phyloP scores from a whole-genome alignment of 306 rosid genomes.

The Gynostemma pentaphyllum region DNA sequence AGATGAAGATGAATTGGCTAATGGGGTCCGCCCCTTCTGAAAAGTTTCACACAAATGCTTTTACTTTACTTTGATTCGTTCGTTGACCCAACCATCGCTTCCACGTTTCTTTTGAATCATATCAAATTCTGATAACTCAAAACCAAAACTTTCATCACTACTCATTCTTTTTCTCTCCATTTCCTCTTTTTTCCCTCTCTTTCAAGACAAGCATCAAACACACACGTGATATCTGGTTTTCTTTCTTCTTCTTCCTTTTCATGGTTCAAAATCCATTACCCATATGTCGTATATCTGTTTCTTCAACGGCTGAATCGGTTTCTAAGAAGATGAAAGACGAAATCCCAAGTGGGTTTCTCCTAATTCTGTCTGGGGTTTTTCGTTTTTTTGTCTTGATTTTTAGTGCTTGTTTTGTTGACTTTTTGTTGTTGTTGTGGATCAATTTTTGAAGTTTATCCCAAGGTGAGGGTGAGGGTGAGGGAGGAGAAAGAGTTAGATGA shows the following conservation, averaged over 20 bases:
- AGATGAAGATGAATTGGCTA: neutral
- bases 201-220: slow-evolving; percentile 1
- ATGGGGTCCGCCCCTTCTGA: slow-evolving; percentile 11
- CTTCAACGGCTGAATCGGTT: neutral
- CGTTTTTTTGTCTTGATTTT: neutral
- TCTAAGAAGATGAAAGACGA: slow-evolving; percentile 5
- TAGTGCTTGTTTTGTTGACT: neutral
- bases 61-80: neutral
- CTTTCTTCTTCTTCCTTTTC: neutral
- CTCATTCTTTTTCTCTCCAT: neutral
- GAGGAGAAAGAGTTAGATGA: slow-evolving; percentile 17
- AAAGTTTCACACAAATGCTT: neutral
- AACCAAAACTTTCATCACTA: neutral
- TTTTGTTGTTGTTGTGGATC: slow-evolving; percentile 8
- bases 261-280: slow-evolving; percentile 6
- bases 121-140: neutral
- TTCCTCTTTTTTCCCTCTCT: slow-evolving; percentile 6
- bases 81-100: slow-evolving; percentile 7
- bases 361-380: neutral
- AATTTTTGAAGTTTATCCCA: slow-evolving; percentile 13
- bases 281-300: neutral
- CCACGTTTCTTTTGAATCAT: neutral
- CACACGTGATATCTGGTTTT: slow-evolving; percentile 3
- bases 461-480: slow-evolving; percentile 15
- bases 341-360: neutral